phyloP scores from a whole-genome alignment of 495 filamentous ascomycete genomes.

The Xylaria cubensis region DNA sequence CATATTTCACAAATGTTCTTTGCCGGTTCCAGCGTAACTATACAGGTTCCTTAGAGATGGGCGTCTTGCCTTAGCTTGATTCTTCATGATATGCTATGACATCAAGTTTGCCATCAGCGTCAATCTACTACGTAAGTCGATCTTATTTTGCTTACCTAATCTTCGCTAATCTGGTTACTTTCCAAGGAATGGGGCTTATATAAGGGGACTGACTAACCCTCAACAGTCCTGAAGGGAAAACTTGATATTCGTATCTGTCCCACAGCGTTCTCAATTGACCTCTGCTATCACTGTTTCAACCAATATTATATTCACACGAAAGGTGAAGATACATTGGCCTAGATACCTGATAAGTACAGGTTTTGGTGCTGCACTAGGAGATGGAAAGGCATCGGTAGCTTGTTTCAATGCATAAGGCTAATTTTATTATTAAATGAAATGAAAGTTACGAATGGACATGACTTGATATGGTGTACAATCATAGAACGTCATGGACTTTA shows the following conservation, averaged over 20 bases:
- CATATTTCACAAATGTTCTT: not conserved
- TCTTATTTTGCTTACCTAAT: not conserved
- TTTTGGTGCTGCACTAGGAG: not conserved
- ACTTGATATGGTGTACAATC: not conserved
- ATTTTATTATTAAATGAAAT: not conserved
- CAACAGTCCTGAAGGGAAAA: not conserved
- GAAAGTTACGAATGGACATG: not conserved
- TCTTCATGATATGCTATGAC: not conserved
- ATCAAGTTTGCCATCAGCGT: not conserved
- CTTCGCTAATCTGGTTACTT: not conserved
- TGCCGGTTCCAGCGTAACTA: not conserved
- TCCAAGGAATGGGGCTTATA: too few species aligned
- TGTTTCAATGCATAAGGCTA: not conserved
- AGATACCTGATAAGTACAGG: not conserved
- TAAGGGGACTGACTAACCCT: not conserved
- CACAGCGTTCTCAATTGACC: not conserved
- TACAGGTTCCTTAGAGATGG: not conserved
- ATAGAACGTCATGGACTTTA: not conserved
- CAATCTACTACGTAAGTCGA: too few species aligned
- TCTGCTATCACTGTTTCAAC: not conserved
- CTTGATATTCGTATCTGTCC: not conserved
- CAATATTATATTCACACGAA: not conserved
- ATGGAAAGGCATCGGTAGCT: not conserved
- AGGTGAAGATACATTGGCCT: not conserved
- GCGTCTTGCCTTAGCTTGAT: not conserved